Percentiles rank a stretch among this genome's conserved stretches.
Evolutionary conservation across 1,139 yeast genomes (phyloP).

Genomic region (Blastobotrys serpentis): DNA sequence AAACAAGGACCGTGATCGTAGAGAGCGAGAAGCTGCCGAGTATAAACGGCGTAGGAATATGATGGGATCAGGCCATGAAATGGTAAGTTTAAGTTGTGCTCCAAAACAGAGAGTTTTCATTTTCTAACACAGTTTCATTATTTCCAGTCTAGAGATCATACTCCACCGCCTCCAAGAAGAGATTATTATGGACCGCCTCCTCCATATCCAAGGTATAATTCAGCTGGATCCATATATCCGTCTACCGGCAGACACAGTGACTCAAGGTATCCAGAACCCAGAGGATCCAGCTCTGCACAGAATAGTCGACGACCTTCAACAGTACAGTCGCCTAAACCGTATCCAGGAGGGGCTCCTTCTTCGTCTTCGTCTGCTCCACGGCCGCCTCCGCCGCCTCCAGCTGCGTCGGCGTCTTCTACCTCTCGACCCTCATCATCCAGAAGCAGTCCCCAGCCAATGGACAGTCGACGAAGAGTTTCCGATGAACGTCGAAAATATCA

Average conservation of each 20-base stretch:
- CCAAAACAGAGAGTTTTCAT: background rate
- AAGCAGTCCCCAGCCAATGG: background rate
- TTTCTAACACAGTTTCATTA: background rate
- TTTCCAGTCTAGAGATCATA: conserved; percentile 1
- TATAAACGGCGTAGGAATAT: conserved; percentile 33
- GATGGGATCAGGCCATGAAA: conserved; percentile 12
- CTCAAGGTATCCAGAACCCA: background rate
- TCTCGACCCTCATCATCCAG: background rate
- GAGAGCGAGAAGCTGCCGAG: conserved; percentile 36
- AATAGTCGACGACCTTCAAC: conserved; percentile 7
- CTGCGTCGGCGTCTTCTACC: background rate
- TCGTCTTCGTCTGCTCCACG: no score
- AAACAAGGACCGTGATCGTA: conserved; percentile 32
- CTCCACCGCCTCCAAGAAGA: conserved; percentile 9
- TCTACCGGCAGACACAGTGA: background rate
- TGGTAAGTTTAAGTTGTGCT: background rate
- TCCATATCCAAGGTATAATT: conserved; percentile 2
- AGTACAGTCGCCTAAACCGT: background rate
- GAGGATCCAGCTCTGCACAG: background rate
- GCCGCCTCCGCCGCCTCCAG: conserved; percentile 2
- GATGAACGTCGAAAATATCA: conserved; percentile 18
- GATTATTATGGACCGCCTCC: conserved; percentile 10
- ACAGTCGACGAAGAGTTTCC: conserved; percentile 4
- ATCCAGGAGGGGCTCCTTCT: conserved; percentile 8
- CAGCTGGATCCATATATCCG: background rate